phyloP scores from a whole-genome alignment of 2,329 filamentous ascomycete species.

The Boeremia exigua region DNA sequence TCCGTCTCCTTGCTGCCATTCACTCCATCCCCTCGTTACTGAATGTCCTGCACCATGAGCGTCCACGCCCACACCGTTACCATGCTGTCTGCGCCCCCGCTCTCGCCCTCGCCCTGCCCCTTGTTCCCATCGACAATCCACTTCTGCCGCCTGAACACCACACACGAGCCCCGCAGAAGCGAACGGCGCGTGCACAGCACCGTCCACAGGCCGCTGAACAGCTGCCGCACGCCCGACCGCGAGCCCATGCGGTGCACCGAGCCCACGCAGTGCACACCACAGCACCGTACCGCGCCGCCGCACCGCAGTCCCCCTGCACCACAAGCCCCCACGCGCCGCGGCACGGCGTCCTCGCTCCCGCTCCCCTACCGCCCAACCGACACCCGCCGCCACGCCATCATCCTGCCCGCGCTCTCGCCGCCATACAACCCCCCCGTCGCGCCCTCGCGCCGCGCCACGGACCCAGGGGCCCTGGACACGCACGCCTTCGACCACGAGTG shows the following conservation, averaged over 20 bases:
- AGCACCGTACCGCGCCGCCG: neutral
- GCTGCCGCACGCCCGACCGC: neutral
- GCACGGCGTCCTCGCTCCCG: neutral
- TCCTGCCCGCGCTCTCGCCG: neutral
- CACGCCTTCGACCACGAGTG: no score
- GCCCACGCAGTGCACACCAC: neutral
- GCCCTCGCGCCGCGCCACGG: no score
- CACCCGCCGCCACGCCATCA: conserved; percentile 11
- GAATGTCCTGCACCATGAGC: neutral
- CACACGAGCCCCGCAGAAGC: neutral
- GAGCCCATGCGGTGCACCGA: neutral
- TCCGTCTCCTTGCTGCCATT: neutral
- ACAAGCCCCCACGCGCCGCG: neutral
- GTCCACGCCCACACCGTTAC: neutral
- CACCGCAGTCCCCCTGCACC: neutral
- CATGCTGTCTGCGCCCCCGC: conserved; percentile 4
- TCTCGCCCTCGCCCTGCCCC: conserved; percentile 10
- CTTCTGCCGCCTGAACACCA: neutral
- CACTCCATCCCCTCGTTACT: neutral
- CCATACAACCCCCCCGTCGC: neutral
- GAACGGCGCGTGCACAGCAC: neutral
- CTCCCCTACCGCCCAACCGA: neutral
- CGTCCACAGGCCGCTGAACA: conserved; percentile 2
- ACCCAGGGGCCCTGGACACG: no score
- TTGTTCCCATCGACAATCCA: conserved; percentile 1